Conservation (phyloP, 805 yeast species). For the Kluyveromyces wickerhamii region DNA sequence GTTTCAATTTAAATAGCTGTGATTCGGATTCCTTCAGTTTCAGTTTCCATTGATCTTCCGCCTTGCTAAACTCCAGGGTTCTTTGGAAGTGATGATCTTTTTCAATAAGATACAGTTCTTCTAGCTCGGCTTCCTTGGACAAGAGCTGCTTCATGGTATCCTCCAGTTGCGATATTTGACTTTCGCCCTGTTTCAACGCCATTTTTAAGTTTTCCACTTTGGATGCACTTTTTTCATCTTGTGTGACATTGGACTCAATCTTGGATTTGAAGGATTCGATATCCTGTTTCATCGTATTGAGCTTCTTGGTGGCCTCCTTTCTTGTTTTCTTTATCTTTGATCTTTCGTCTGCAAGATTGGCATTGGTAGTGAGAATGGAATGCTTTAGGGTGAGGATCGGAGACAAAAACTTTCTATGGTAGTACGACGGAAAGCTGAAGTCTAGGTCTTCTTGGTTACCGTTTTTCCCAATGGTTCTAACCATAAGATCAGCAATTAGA, state of each 20-base stretch:
- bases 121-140: constrained; percentile 21
- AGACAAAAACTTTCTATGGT: constrained; percentile 36
- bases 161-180: constrained; percentile 22
- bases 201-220: constrained; percentile 45
- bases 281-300: constrained; percentile 45
- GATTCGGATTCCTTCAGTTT: constrained; percentile 9
- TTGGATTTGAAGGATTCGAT: constrained; percentile 45
- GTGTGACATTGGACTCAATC: constrained; percentile 39
- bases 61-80: constrained; percentile 26
- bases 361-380: constrained; percentile 56
- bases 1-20: constrained; percentile 14
- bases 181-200: constrained; percentile 31
- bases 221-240: constrained; percentile 49
- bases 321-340: constrained; percentile 47
- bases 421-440: constrained; percentile 28
- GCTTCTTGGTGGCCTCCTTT: constrained; percentile 49
- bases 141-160: constrained; percentile 12
- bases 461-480: constrained; percentile 29
- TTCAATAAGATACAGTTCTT: constrained; percentile 30
- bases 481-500: constrained; percentile 33
- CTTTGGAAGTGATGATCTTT: constrained; percentile 31
- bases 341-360: constrained; percentile 50
- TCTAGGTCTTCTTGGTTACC: constrained; percentile 17
- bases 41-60: constrained; percentile 16
- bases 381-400: constrained; percentile 60